Percentiles rank a stretch among this genome's conserved stretches.
phyloP scores from a whole-genome alignment of 2,329 filamentous ascomycete genomes.

The Diaporthe ampelina region DNA sequence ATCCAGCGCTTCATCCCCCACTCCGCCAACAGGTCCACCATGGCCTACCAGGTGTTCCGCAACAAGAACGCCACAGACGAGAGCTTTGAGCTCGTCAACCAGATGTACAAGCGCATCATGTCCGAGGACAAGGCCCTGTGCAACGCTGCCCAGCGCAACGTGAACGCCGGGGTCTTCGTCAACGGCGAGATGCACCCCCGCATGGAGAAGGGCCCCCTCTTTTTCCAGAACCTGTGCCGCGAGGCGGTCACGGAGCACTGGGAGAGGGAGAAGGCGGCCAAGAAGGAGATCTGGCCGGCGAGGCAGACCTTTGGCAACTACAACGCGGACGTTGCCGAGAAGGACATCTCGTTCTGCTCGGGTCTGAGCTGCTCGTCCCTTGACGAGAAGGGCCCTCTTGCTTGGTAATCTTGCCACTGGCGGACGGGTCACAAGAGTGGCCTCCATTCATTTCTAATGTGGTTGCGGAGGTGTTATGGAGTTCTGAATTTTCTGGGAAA shows the following conservation, averaged over 20 bases:
- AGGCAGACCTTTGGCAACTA: constrained; percentile 43
- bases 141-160: constrained; percentile 70
- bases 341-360: constrained; percentile 25
- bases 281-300: constrained; percentile 51
- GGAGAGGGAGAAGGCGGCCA: constrained; percentile 44
- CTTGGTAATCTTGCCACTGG: constrained; percentile 11
- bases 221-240: constrained; percentile 54
- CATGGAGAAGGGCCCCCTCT: constrained; percentile 71
- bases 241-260: constrained; percentile 49
- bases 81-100: constrained; percentile 68
- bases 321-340: constrained; percentile 30
- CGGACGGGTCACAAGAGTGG: background rate
- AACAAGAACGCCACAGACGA: constrained; percentile 72
- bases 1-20: constrained; percentile 73
- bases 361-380: constrained; percentile 33
- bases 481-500: background rate
- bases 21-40: constrained; percentile 62
- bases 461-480: constrained; percentile 7
- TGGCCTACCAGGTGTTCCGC: constrained; percentile 75
- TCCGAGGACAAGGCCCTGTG: constrained; percentile 75
- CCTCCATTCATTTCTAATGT: background rate
- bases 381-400: constrained; percentile 30
- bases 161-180: constrained; percentile 72
- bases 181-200: constrained; percentile 74
- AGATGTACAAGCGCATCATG: constrained; percentile 75